Evolutionary conservation across 2,329 filamentous ascomycete genomes (phyloP).

Genomic region (Pestalotiopsis fici): DNA sequence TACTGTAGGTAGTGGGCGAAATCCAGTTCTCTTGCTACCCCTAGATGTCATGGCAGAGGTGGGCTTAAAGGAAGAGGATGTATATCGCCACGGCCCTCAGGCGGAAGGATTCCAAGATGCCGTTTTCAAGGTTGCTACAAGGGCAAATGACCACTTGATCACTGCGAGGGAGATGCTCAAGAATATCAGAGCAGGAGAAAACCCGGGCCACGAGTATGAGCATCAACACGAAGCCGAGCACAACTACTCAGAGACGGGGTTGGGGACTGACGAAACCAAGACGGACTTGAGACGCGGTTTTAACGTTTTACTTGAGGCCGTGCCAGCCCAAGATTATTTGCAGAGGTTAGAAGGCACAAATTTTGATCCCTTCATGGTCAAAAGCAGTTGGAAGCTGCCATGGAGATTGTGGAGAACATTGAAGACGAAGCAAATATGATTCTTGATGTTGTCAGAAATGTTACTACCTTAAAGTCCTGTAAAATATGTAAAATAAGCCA

Average conservation of each 20-base stretch:
- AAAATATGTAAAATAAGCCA: not conserved
- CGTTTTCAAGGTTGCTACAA: constrained; percentile 87
- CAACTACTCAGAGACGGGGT: constrained; percentile 40
- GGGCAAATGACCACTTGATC: constrained; percentile 93
- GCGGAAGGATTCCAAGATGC: constrained; percentile 84
- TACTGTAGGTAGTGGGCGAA: constrained; percentile 35
- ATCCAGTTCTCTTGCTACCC: constrained; percentile 71
- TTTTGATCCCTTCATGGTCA: constrained; percentile 78
- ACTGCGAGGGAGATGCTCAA: constrained; percentile 90
- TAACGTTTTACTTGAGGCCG: constrained; percentile 76
- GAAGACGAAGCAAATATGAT: constrained; percentile 49
- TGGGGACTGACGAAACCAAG: constrained; percentile 35
- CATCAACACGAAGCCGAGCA: constrained; percentile 77
- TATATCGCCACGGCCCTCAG: constrained; percentile 77
- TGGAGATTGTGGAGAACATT: constrained; percentile 67
- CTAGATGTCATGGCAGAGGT: constrained; percentile 86
- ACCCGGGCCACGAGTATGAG: constrained; percentile 85
- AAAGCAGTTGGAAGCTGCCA: constrained; percentile 77
- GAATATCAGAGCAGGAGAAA: constrained; percentile 72
- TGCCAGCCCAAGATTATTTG: constrained; percentile 79
- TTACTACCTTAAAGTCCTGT: not conserved
- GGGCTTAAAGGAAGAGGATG: constrained; percentile 83
- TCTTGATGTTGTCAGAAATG: not conserved
- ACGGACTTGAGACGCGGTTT: constrained; percentile 63
- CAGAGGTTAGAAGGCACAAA: constrained; percentile 75